Evolutionary conservation across 306 rosid genomes (phyloP).

Genomic region (Prinsepia uniflora): DNA sequence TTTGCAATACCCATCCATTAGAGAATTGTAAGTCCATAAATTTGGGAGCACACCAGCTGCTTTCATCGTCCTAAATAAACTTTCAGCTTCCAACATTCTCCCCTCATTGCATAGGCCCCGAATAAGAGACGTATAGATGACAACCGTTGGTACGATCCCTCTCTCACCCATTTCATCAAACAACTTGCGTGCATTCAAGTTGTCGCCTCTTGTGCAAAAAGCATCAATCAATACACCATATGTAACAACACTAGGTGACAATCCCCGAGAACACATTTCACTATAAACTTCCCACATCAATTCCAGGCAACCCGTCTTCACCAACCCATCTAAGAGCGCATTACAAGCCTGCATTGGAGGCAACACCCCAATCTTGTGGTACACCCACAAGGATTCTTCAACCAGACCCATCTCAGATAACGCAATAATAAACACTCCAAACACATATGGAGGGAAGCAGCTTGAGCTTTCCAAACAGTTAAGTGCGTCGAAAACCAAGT

Average conservation of each 20-base stretch:
- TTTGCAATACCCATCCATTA: conserved; percentile 71
- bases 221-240: conserved; percentile 55
- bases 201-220: conserved; percentile 38
- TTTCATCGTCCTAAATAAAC: conserved; percentile 39
- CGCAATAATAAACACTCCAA: conserved; percentile 39
- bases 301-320: conserved; percentile 37
- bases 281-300: conserved; percentile 42
- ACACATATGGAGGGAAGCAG: conserved; percentile 32
- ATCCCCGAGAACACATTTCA: conserved; percentile 45
- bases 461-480: conserved; percentile 22
- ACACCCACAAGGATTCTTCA: conserved; percentile 58
- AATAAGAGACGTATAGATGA: conserved; percentile 49
- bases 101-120: conserved; percentile 45
- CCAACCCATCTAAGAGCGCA: conserved; percentile 54
- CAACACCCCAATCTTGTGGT: conserved; percentile 18
- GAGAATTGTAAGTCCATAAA: conserved; percentile 54
- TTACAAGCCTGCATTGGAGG: conserved; percentile 52
- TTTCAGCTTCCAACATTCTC: conserved; percentile 50
- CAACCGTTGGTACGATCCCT: conserved; percentile 41
- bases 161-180: conserved; percentile 57
- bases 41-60: conserved; percentile 45
- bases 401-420: conserved; percentile 44
- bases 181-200: conserved; percentile 31
- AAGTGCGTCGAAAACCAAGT: conserved; percentile 41
- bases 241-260: conserved; percentile 46